Percentiles rank a stretch among this genome's conserved stretches.
phyloP scores from a whole-genome alignment of 169 alveolate species.

The Cryptosporidium bovis region DNA sequence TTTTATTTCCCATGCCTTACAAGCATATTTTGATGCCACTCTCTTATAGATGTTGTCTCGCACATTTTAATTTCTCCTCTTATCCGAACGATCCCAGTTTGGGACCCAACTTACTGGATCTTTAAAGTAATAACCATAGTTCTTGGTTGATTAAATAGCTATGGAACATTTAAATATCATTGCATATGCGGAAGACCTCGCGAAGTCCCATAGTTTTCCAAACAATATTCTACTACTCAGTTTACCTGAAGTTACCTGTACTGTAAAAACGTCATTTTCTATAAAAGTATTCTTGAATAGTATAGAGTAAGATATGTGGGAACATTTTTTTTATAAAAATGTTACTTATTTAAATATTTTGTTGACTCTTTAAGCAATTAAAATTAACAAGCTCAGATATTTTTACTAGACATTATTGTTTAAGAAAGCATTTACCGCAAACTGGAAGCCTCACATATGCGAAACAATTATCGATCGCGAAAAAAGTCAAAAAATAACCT shows the following conservation, averaged over 20 bases:
- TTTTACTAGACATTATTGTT: neutral
- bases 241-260: no score
- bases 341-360: no score
- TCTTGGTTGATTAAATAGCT: slow-evolving; percentile 21
- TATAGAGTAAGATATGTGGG: no score
- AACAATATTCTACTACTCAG: neutral
- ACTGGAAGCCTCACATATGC: slow-evolving; percentile 52
- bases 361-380: no score
- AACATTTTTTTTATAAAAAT: no score
- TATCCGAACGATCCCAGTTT: slow-evolving; percentile 39
- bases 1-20: slow-evolving; percentile 81
- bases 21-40: slow-evolving; percentile 76
- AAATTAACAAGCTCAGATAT: neutral
- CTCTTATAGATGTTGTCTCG: neutral
- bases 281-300: no score
- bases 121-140: slow-evolving; percentile 53
- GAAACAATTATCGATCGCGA: neutral
- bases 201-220: slow-evolving; percentile 4
- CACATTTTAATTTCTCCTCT: slow-evolving; percentile 27
- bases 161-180: neutral
- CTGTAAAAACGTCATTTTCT: no score
- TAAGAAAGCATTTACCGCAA: neutral
- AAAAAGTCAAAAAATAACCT: neutral
- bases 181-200: slow-evolving; percentile 30
- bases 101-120: slow-evolving; percentile 60